phyloP scores from a whole-genome alignment of 2,329 filamentous ascomycete species.

The Fusarium piperis region DNA sequence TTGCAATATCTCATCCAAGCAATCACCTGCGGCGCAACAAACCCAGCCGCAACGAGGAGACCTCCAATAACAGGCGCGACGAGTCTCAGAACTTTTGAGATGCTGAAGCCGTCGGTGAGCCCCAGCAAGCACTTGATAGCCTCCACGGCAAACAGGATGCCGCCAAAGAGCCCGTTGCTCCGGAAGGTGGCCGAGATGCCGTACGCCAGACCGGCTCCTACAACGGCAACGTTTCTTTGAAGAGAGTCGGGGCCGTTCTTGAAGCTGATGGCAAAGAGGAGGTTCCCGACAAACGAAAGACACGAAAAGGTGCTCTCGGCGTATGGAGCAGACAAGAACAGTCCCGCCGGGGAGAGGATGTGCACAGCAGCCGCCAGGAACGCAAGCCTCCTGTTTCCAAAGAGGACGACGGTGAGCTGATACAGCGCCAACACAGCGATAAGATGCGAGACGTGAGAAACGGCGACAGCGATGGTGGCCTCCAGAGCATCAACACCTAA shows the following conservation, averaged over 20 bases:
- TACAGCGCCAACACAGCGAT: conserved; percentile 79
- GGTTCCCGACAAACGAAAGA: conserved; percentile 78
- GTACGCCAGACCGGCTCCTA: conserved; percentile 75
- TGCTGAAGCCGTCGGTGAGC: conserved; percentile 38
- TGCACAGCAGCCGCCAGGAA: conserved; percentile 79
- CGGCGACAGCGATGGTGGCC: conserved; percentile 66
- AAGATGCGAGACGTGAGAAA: conserved; percentile 81
- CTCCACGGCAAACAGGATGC: conserved; percentile 77
- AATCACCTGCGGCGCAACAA: conserved; percentile 75
- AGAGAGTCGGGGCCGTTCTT: conserved; percentile 39
- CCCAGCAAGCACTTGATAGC: conserved; percentile 51
- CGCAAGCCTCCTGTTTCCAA: conserved; percentile 62
- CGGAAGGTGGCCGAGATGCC: conserved; percentile 78
- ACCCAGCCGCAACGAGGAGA: conserved; percentile 71
- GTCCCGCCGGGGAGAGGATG: conserved; percentile 84
- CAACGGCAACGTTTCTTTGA: conserved; percentile 58
- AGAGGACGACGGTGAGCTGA: conserved; percentile 68
- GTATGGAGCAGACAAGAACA: conserved; percentile 91
- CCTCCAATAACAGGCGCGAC: conserved; percentile 73
- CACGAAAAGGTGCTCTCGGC: conserved; percentile 82
- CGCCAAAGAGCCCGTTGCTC: conserved; percentile 88
- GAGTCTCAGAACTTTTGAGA: conserved; percentile 61
- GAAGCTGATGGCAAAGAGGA: conserved; percentile 69
- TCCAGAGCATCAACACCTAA: conserved; percentile 43
- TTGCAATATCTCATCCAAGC: conserved; percentile 79